Percentiles rank a stretch among this genome's conserved stretches.
Conservation (phyloP, 345 rosid species). For the Populus davidiana region DNA sequence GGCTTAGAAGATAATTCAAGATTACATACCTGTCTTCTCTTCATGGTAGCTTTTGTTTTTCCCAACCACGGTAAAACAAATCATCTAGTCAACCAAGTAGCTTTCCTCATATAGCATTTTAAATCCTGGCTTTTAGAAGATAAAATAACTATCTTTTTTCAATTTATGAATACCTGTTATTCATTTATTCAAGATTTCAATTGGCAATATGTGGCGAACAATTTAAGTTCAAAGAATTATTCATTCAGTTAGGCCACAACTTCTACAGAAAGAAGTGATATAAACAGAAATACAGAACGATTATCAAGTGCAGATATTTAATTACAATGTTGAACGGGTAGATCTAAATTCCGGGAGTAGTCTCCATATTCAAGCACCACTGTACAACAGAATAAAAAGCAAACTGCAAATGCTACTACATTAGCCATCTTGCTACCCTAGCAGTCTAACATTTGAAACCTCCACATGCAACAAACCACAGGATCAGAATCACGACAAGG, state of each 20-base stretch:
- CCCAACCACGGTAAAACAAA: too few species aligned
- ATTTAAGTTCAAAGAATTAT: too few species aligned
- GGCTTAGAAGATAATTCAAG: too few species aligned
- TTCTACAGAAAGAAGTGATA: not conserved
- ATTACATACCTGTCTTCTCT: too few species aligned
- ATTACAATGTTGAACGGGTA: not conserved
- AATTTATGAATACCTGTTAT: too few species aligned
- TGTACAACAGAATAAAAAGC: constrained; percentile 1
- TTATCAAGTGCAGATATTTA: not conserved
- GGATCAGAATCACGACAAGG: constrained; percentile 49
- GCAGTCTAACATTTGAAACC: constrained; percentile 60
- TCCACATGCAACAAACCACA: constrained; percentile 68
- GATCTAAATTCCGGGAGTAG: not conserved
- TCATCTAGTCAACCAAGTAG: too few species aligned
- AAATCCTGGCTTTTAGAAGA: too few species aligned
- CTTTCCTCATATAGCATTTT: too few species aligned
- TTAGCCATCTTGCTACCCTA: not conserved
- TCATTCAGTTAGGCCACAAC: not conserved
- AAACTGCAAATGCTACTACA: not conserved
- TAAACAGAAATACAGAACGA: not conserved
- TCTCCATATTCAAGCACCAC: constrained; percentile 4
- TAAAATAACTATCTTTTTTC: too few species aligned
- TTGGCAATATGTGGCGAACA: too few species aligned
- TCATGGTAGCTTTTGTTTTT: too few species aligned
- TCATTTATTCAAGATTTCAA: too few species aligned